Conservation (phyloP, 371 early-diverging fungal genomes). For the Rhizopus microsporus region DNA sequence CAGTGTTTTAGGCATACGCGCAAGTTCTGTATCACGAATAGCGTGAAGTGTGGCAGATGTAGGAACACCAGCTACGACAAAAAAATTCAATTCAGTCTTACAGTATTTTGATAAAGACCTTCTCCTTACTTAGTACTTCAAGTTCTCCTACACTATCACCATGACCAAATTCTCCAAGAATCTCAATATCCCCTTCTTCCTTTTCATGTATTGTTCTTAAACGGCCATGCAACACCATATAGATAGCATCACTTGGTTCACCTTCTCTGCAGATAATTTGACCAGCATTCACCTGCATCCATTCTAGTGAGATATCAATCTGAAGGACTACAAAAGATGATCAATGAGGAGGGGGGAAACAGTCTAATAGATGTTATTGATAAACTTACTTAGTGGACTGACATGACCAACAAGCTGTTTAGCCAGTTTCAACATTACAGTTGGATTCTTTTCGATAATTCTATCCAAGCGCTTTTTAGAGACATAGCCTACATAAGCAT, state of each 20-base stretch:
- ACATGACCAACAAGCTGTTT: conserved; percentile 82
- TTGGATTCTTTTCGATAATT: conserved; percentile 83
- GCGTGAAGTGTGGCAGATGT: conserved; percentile 93
- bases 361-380: not conserved
- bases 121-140: conserved; percentile 76
- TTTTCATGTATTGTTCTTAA: conserved; percentile 80
- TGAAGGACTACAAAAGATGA: conserved; percentile 61
- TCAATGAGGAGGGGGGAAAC: not conserved
- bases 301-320: conserved; percentile 94
- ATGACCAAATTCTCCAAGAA: conserved; percentile 91
- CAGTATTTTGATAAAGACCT: not conserved
- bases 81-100: conserved; percentile 1
- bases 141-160: conserved; percentile 95
- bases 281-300: conserved; percentile 92
- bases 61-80: conserved; percentile 57
- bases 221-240: conserved; percentile 93
- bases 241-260: conserved; percentile 85
- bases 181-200: conserved; percentile 69
- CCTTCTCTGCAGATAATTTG: conserved; percentile 90
- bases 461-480: conserved; percentile 81
- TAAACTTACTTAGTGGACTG: conserved; percentile 75
- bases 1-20: conserved; percentile 92
- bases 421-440: conserved; percentile 82
- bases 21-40: conserved; percentile 95
- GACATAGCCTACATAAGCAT: conserved; percentile 84